Percentiles rank a stretch among this genome's conserved stretches.
These are phyloP conservation scores for Trichoderma pleuroti DNA, from an alignment of 2,329 filamentous ascomycete species.

Conservation along the genomic window DNA sequence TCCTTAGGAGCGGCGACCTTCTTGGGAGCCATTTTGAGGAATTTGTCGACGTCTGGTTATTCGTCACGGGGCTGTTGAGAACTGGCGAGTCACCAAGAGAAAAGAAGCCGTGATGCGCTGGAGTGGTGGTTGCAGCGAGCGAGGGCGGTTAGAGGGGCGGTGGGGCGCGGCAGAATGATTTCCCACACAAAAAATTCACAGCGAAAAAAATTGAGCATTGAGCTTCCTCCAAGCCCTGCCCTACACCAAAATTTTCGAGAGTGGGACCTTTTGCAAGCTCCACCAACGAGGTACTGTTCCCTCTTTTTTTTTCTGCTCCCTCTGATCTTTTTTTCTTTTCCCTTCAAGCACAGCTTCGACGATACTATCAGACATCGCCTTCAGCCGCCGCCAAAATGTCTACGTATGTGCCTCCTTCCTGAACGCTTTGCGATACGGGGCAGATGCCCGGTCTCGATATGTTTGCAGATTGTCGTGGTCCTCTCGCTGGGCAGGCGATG, in stretches of 20 bases:
- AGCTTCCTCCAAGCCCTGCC: constrained; percentile 32
- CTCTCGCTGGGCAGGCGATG: constrained; percentile 66
- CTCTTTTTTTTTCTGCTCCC: background rate
- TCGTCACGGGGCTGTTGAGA: constrained; percentile 36
- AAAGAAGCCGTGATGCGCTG: constrained; percentile 28
- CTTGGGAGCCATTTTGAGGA: constrained; percentile 85
- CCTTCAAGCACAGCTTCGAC: constrained; percentile 25
- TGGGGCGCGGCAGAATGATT: constrained; percentile 37
- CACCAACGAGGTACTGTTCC: background rate
- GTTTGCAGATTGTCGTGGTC: constrained; percentile 74
- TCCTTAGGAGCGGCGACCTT: constrained; percentile 88
- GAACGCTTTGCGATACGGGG: constrained; percentile 35
- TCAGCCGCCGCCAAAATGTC: constrained; percentile 43
- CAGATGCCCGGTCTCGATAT: constrained; percentile 48
- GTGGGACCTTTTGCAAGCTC: background rate
- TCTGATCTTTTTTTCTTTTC: constrained; percentile 4
- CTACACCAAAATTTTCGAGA: constrained; percentile 25
- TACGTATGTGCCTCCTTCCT: constrained; percentile 52
- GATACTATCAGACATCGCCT: constrained; percentile 38
- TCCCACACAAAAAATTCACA: constrained; percentile 12
- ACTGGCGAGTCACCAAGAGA: constrained; percentile 28
- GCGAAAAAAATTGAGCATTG: background rate
- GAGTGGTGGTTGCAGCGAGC: constrained; percentile 26
- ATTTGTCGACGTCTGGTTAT: constrained; percentile 34
- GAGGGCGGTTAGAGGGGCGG: constrained; percentile 31